Percentiles rank a stretch among this genome's conserved stretches.
Evolutionary conservation across 2,329 filamentous ascomycete genomes (phyloP).

Genomic region (Fusarium sublunatum): DNA sequence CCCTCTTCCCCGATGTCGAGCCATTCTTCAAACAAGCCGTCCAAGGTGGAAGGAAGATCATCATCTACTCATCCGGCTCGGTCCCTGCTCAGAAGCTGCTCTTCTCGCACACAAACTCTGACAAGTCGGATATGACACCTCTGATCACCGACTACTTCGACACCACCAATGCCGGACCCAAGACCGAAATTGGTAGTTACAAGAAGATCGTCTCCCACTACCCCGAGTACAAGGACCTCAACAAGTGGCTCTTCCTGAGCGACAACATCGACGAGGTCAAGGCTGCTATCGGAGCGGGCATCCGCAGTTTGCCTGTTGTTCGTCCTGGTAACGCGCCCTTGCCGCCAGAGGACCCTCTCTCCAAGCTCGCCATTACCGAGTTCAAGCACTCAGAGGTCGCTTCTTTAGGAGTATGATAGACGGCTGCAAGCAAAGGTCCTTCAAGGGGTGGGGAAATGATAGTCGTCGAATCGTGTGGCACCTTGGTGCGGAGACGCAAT

Average conservation of each 20-base stretch:
- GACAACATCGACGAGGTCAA: constrained; percentile 79
- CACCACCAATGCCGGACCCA: constrained; percentile 82
- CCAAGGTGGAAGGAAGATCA: constrained; percentile 65
- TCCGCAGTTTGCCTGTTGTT: constrained; percentile 70
- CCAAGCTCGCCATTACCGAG: constrained; percentile 50
- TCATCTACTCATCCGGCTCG: constrained; percentile 86
- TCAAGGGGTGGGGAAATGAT: constrained; percentile 34
- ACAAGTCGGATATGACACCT: constrained; percentile 68
- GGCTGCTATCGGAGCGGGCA: constrained; percentile 70
- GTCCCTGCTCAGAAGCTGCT: constrained; percentile 84
- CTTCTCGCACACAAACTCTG: constrained; percentile 73
- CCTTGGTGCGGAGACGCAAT: constrained; percentile 40
- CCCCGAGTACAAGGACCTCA: constrained; percentile 56
- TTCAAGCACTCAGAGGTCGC: constrained; percentile 48
- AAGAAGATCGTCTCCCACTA: constrained; percentile 64
- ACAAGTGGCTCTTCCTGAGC: constrained; percentile 79
- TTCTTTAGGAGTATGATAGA: constrained; percentile 34
- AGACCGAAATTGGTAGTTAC: constrained; percentile 76
- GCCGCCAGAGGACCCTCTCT: constrained; percentile 58
- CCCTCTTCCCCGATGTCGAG: constrained; percentile 80
- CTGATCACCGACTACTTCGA: constrained; percentile 78
- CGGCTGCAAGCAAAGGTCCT: constrained; percentile 36
- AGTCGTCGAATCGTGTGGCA: constrained; percentile 37
- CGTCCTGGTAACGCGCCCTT: constrained; percentile 78
- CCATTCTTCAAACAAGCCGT: constrained; percentile 71